These are phyloP conservation scores for Quercus bicolor DNA, from an alignment of 306 rosid genomes.

Conservation along the genomic window DNA sequence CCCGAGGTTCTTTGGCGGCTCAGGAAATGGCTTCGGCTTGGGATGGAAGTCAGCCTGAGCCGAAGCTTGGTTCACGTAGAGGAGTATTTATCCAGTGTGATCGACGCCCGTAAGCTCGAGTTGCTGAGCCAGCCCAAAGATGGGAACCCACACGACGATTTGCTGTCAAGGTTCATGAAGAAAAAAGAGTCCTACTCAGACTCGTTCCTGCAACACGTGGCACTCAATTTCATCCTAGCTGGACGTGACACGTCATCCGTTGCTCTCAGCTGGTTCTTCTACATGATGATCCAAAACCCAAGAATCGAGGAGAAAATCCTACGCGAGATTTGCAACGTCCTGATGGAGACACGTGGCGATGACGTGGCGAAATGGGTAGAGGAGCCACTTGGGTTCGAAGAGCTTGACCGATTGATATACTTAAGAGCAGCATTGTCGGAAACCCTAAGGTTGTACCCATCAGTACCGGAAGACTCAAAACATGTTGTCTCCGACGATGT, in stretches of 20 bases:
- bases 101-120: slow-evolving; percentile 76
- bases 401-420: slow-evolving; percentile 70
- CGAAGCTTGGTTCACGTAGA: slow-evolving; percentile 67
- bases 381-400: slow-evolving; percentile 72
- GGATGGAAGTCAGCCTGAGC: slow-evolving; percentile 85
- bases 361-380: slow-evolving; percentile 43
- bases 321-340: slow-evolving; percentile 48
- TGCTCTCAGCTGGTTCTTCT: slow-evolving; percentile 79
- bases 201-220: slow-evolving; percentile 72
- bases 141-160: slow-evolving; percentile 66
- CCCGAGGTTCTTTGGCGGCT: slow-evolving; percentile 74
- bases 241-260: slow-evolving; percentile 96
- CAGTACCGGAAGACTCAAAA: slow-evolving; percentile 88
- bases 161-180: slow-evolving; percentile 83
- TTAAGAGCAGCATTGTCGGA: slow-evolving; percentile 79
- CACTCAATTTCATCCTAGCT: slow-evolving; percentile 88
- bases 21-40: slow-evolving; percentile 85
- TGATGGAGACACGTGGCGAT: slow-evolving; percentile 67
- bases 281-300: slow-evolving; percentile 66
- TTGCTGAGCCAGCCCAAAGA: slow-evolving; percentile 55
- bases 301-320: slow-evolving; percentile 57
- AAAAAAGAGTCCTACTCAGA: slow-evolving; percentile 74
- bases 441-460: slow-evolving; percentile 76
- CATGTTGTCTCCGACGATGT: slow-evolving; percentile 66
- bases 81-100: slow-evolving; percentile 66